Evolutionary conservation across 2,329 filamentous ascomycete genomes (phyloP), one percentile per base, ranked within the genome.

Genomic region (Xylaria sp.): DNA sequence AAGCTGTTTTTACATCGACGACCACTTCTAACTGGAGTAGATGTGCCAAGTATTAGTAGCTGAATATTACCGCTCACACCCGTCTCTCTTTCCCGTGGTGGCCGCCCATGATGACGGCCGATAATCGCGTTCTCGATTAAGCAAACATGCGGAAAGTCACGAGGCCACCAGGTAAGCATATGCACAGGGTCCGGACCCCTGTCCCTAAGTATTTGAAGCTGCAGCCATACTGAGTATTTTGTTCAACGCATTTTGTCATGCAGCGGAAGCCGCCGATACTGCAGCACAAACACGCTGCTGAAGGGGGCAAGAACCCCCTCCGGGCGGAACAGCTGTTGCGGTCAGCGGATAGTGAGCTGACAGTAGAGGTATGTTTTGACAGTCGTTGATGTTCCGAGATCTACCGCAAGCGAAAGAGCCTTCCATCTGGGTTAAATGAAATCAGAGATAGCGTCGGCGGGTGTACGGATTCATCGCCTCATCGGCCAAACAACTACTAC

Each of bases 231-330:
- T 28, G 28, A 28, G 28, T 28, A 63, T 64, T 68, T 52, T 65
- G 63, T 72, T 51, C 60, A 66, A 69, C 65, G 63, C 70, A 71
- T 68, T 67, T 71, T 74, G 57, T 70, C 66, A 69, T 73, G 70
- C 74, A 72, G 68, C 75, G 73, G 74, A 74, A 71, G 68, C 69
- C 74, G 70, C 72, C 74, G 69, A 65, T 67, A 59, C 41, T 65
- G 61, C 70, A 58, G 25, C 44, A 58, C 28, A 57, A 65, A 39
- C 57, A 28, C 44, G 41, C 52, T 41, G 52, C 28, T 28, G 37
- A 57, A 55, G 64, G 67, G 65, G 46, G 52, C 55, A 57, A 69
- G 55, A 66, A 61, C 44, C 41, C 23, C 23, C 55, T 52, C 48
- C 41, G 44, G 34, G 51, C 15, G 34, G 23, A 65, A 65, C 68